These are phyloP conservation scores for Xylariaceae sp. DNA, from an alignment of 2,329 filamentous ascomycete species.

Conservation along the genomic window DNA sequence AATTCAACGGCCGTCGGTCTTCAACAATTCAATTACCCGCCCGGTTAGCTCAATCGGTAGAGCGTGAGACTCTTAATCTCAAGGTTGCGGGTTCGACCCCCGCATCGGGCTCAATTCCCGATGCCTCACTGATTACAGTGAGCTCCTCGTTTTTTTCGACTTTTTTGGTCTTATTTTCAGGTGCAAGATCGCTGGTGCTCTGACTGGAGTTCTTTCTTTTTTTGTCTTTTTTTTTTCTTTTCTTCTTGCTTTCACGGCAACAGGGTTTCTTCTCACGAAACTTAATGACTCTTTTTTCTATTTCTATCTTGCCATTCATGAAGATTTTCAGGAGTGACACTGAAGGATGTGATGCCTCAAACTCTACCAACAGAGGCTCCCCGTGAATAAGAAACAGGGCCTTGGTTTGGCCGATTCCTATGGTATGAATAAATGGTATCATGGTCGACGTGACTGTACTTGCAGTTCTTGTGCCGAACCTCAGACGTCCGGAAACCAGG, in stretches of 20 bases:
- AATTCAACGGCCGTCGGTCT: neutral
- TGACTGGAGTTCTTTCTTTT: neutral
- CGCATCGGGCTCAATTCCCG: conserved; percentile 41
- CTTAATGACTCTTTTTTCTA: neutral
- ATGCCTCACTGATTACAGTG: conserved; percentile 7
- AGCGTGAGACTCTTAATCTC: conserved; percentile 63
- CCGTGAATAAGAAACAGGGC: neutral
- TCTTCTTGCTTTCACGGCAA: neutral
- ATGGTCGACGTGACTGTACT: too few species aligned
- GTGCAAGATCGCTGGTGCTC: neutral
- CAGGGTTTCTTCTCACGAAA: neutral
- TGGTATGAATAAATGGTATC: neutral
- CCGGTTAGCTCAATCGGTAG: conserved; percentile 65
- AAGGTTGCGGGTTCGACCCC: conserved; percentile 41
- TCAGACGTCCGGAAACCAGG: neutral
- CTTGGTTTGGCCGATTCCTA: neutral
- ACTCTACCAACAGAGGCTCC: neutral
- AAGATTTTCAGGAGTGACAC: neutral
- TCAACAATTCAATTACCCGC: conserved; percentile 24
- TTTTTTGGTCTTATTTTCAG: neutral
- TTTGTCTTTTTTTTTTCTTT: neutral
- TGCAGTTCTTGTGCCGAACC: too few species aligned
- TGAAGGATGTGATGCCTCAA: neutral
- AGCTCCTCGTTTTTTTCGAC: neutral
- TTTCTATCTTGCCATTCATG: neutral